These are phyloP conservation scores for Trypanosoma theileri DNA, from an alignment of 208 protist species.

Conservation along the genomic window DNA sequence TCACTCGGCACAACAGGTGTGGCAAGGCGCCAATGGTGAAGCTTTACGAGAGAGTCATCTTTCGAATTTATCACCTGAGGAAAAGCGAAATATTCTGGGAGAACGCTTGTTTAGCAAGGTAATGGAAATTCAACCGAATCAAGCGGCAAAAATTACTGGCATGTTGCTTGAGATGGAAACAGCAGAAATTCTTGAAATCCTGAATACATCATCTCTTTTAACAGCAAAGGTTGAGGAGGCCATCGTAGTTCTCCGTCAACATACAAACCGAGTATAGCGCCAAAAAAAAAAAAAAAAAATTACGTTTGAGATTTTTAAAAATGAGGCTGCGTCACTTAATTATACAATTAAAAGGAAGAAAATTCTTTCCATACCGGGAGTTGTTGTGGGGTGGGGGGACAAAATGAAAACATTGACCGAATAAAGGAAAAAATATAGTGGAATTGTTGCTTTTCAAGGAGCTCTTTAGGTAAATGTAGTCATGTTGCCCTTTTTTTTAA, in stretches of 20 bases:
- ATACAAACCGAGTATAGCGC: slow-evolving; percentile 14
- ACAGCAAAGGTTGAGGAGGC: slow-evolving; percentile 65
- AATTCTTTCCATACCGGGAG: no score
- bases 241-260: slow-evolving; percentile 53
- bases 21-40: slow-evolving; percentile 13
- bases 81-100: slow-evolving; percentile 77
- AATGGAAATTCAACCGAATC: slow-evolving; percentile 36
- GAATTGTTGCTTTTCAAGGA: no score
- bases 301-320: background rate
- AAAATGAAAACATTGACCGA: no score
- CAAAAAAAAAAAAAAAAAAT: background rate
- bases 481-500: no score
- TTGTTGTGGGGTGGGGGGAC: no score
- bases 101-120: slow-evolving; percentile 68
- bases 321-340: no score
- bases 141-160: slow-evolving; percentile 75
- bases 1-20: slow-evolving; percentile 3
- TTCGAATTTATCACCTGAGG: slow-evolving; percentile 51
- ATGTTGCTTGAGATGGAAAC: slow-evolving; percentile 82
- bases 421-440: no score
- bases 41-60: slow-evolving; percentile 43
- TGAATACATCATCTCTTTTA: slow-evolving; percentile 43
- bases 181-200: slow-evolving; percentile 65
- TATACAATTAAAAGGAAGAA: no score
- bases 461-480: no score